Evolutionary conservation across 768 basidiomycete genomes (phyloP), one percentile per base, ranked within the genome.

Genomic region (Hortiboletus flavorubellus): DNA sequence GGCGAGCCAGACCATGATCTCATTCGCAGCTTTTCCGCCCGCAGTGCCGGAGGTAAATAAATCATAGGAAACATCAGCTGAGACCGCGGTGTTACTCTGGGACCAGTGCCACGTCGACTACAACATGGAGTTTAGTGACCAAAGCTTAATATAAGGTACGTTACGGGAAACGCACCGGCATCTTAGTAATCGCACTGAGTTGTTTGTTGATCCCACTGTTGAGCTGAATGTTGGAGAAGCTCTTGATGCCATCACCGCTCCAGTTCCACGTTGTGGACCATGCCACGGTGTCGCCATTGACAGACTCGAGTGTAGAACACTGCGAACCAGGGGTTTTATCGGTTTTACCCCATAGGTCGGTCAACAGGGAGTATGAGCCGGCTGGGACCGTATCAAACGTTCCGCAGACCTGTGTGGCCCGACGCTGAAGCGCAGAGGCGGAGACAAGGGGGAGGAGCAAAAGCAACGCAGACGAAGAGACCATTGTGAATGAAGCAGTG

Each of bases 1-100:
- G 1, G 79, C 83, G 26, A 86, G 77, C 85, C 85, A 86, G 54
- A 87, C 72, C 83, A 86, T 86, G 59, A 86, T 77, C 55, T 78
- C 76, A 58, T 73, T 68, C 35, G 61, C 64, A 46, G 76, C 75
- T 35, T 75, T 70, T 38, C 84, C 83, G 5, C 79, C 79, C 33
- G 79, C 35, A 9, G 74, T 70, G 58, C 63, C 64, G 5, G 84
- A 80, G 0, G 84, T 86, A 74, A 86, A 87, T 4, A 87, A 62
- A 60, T 87, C 85, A 54, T 78, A 86, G 3, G 83, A 81, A 29
- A 85, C 75, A 56, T 86, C 78, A 1, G 80, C 80, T 23, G 80
- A 78, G 54, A 83, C 71, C 1, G 69, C 78, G 9, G 75, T 72
- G 18, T 71, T 70, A 26, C 64, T 65, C 58, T 84, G 81, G 7